These are phyloP conservation scores for Exutisphaerella laricina DNA, from an alignment of 2,329 filamentous ascomycete genomes.

Conservation along the genomic window DNA sequence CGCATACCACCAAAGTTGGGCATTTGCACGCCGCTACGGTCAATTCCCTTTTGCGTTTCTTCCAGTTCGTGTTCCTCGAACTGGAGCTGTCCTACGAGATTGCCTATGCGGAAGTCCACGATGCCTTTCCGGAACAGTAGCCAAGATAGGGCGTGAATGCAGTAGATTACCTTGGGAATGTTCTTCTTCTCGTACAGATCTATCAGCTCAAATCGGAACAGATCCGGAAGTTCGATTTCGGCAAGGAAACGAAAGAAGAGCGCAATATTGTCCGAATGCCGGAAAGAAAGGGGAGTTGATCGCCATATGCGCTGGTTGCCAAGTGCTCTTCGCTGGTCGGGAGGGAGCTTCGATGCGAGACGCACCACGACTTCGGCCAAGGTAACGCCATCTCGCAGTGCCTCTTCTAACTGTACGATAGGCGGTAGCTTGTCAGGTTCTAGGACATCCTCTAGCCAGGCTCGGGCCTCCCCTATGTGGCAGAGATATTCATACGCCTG, in stretches of 20 bases:
- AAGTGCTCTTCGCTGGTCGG: slow-evolving; percentile 35
- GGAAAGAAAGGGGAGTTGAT: slow-evolving; percentile 77
- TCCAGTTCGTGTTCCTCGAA: slow-evolving; percentile 98
- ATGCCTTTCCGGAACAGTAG: slow-evolving; percentile 93
- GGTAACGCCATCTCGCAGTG: slow-evolving; percentile 85
- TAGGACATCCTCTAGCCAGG: slow-evolving; percentile 95
- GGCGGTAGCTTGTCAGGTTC: slow-evolving; percentile 72
- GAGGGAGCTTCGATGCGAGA: slow-evolving; percentile 67
- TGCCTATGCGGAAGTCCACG: slow-evolving; percentile 92
- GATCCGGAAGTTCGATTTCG: slow-evolving; percentile 84
- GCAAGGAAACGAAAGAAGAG: slow-evolving; percentile 92
- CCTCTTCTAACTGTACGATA: slow-evolving; percentile 90
- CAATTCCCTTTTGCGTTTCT: slow-evolving; percentile 91
- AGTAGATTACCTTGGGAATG: slow-evolving; percentile 98
- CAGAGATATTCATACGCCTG: slow-evolving; percentile 98
- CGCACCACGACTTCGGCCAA: slow-evolving; percentile 90
- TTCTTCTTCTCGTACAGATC: slow-evolving; percentile 99
- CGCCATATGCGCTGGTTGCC: slow-evolving; percentile 66
- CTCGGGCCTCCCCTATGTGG: slow-evolving; percentile 97
- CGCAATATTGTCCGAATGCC: slow-evolving; percentile 97
- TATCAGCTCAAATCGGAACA: slow-evolving; percentile 95
- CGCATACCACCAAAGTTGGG: slow-evolving; percentile 97
- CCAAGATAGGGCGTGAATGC: slow-evolving; percentile 95
- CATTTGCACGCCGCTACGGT: slow-evolving; percentile 92
- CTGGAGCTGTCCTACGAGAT: slow-evolving; percentile 90